Percentiles rank a stretch among this genome's conserved stretches.
These are phyloP conservation scores for Diaporthe batatas DNA, from an alignment of 2,329 filamentous ascomycete species.

Conservation along the genomic window DNA sequence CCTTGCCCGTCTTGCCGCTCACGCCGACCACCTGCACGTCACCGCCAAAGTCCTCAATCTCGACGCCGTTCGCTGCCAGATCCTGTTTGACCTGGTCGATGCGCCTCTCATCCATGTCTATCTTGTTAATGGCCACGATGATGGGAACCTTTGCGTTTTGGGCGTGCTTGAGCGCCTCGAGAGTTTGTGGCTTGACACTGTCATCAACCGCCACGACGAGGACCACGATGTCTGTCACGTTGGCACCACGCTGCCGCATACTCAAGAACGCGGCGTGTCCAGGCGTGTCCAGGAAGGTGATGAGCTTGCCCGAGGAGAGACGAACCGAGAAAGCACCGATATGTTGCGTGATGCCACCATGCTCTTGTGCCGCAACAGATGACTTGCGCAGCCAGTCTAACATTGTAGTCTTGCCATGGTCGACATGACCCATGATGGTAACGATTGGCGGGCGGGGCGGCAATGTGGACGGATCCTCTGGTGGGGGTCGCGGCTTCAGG, in stretches of 20 bases:
- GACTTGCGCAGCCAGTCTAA: conserved; percentile 94
- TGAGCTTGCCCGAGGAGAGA: conserved; percentile 86
- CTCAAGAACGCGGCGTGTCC: conserved; percentile 95
- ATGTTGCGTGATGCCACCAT: conserved; percentile 97
- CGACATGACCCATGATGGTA: conserved; percentile 99
- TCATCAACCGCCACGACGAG: conserved; percentile 97
- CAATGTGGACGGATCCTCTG: conserved; percentile 75
- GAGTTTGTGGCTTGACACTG: conserved; percentile 95
- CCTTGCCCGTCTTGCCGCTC: conserved; percentile 92
- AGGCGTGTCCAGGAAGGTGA: conserved; percentile 97
- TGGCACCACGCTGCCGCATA: conserved; percentile 95
- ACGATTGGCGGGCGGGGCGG: conserved; percentile 90
- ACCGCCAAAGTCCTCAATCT: conserved; percentile 95
- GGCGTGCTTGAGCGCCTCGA: conserved; percentile 96
- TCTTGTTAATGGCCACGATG: conserved; percentile 97
- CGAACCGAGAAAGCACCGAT: conserved; percentile 97
- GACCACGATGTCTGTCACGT: conserved; percentile 96
- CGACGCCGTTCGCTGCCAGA: conserved; percentile 83
- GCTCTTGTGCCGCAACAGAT: conserved; percentile 89
- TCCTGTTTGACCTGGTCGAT: conserved; percentile 90
- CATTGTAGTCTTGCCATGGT: conserved; percentile 97
- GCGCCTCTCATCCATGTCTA: conserved; percentile 81
- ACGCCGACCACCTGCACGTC: conserved; percentile 93
- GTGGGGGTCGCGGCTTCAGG: conserved; percentile 76
- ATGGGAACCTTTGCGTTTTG: conserved; percentile 89